Conservation (phyloP, 2,329 filamentous ascomycete genomes). For the Phyllosticta capitalensis region DNA sequence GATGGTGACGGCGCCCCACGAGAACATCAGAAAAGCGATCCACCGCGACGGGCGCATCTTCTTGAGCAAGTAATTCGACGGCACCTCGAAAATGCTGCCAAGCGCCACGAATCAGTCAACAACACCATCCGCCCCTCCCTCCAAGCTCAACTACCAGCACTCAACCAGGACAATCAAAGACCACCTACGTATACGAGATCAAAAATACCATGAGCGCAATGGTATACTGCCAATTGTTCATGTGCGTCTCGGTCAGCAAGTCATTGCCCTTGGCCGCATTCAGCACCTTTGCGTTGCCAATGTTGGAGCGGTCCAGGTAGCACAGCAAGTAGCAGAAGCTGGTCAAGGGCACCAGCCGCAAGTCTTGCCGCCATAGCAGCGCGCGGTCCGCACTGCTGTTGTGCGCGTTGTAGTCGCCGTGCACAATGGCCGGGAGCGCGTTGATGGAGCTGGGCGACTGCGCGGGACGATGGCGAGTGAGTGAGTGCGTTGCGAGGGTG, state of each 20-base stretch:
- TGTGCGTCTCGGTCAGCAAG: constrained; percentile 51
- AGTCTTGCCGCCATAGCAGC: constrained; percentile 38
- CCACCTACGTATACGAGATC: constrained; percentile 19
- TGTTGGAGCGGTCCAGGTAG: constrained; percentile 57
- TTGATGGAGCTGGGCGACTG: neutral
- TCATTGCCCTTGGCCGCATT: constrained; percentile 52
- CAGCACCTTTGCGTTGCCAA: constrained; percentile 50
- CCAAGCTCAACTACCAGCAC: too few relatives aligned
- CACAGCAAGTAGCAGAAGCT: constrained; percentile 57
- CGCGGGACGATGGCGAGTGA: too few relatives aligned
- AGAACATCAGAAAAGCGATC: constrained; percentile 35
- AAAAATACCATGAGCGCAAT: constrained; percentile 23
- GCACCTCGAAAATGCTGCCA: constrained; percentile 34
- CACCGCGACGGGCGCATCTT: constrained; percentile 38
- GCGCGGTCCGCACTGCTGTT: constrained; percentile 5
- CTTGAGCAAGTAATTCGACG: constrained; percentile 54
- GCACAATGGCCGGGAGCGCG: neutral
- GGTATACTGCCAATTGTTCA: constrained; percentile 49
- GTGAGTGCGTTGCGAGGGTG: neutral
- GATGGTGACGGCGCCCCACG: constrained; percentile 38
- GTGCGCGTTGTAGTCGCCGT: constrained; percentile 9
- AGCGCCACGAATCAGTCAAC: neutral
- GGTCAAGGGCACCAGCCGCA: constrained; percentile 54
- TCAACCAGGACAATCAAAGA: too few relatives aligned
- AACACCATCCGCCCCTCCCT: too few relatives aligned